Evolutionary conservation across 345 rosid species (phyloP).

Genomic region (Kandelia obovata): DNA sequence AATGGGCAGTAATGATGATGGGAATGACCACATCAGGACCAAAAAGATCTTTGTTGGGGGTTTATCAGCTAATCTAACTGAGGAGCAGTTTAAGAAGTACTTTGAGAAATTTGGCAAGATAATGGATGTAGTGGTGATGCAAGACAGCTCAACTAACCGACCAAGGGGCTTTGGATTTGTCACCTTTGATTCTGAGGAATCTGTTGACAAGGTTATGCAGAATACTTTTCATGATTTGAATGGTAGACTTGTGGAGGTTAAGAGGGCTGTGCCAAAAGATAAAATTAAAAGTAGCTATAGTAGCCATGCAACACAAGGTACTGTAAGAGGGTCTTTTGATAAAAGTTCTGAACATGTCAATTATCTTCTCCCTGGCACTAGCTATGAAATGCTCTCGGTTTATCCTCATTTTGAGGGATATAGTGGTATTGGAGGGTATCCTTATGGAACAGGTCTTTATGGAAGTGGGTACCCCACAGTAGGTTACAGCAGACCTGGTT

Average conservation of each 20-base stretch:
- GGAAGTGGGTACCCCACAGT: slow-evolving; percentile 38
- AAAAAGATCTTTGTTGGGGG: slow-evolving; percentile 90
- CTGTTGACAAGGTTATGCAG: slow-evolving; percentile 61
- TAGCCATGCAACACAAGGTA: slow-evolving; percentile 13
- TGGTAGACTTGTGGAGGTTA: slow-evolving; percentile 70
- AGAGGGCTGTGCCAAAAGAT: slow-evolving; percentile 86
- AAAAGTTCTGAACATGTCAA: slow-evolving; percentile 25
- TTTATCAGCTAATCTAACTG: slow-evolving; percentile 55
- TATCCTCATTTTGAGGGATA: slow-evolving; percentile 31
- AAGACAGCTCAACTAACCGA: slow-evolving; percentile 58
- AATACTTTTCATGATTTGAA: slow-evolving; percentile 60
- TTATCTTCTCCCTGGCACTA: slow-evolving; percentile 26
- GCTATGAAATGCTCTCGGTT: slow-evolving; percentile 29
- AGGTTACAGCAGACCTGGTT: slow-evolving; percentile 29
- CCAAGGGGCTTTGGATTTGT: slow-evolving; percentile 93
- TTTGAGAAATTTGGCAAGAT: slow-evolving; percentile 68
- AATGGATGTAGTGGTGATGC: slow-evolving; percentile 81
- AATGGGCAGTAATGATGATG: slow-evolving; percentile 21
- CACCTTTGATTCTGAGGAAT: slow-evolving; percentile 65
- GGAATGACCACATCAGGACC: slow-evolving; percentile 29
- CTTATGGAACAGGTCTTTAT: slow-evolving; percentile 32
- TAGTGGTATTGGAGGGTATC: slow-evolving; percentile 31
- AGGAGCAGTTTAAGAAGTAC: slow-evolving; percentile 66
- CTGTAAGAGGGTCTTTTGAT: slow-evolving; percentile 13
- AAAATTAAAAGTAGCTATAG: slow-evolving; percentile 30